Evolutionary conservation across 2,329 filamentous ascomycete species (phyloP), one percentile per base, ranked within the genome.

Genomic region (Aureobasidium namibiae): DNA sequence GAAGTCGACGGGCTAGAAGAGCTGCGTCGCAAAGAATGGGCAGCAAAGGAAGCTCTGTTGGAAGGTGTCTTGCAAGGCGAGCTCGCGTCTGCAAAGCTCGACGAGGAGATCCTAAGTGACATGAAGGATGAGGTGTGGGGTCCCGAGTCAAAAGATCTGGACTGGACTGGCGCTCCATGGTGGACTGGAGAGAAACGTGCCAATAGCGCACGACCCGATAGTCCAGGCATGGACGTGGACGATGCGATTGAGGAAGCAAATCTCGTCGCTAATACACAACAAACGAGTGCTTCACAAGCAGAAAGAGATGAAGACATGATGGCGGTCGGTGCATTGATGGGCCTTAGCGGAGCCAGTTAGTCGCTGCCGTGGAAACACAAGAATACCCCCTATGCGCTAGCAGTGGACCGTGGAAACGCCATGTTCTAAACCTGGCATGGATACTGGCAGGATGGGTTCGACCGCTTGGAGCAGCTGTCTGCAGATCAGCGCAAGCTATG

Each of bases 41-140:
- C 84, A 14, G 84, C 89, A 72, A 92, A 92, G 72, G 89, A 94
- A 72, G 80, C 89, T 31, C 72, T 92, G 18, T 73, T 94, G n/a
- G 83, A 89, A 60, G 89, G 90, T 67, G 80, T 87, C 33, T 80
- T 90, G 65, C 89, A 92, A 70, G 78, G 82, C 34, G 83, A 86
- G 69, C 85, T 86, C 75, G 82, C 85, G 65, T 59, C 61, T 29
- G 67, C 64, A 9, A 61, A 69, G 41, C 65, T 69, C 26, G 68
- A 68, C 24, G 69, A 72, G 14, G 34, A 69, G 3, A 64, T 72
- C 2, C 13, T 36, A 31, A 11, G 16, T 6, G 53, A 44, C 11
- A 56, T 57, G 54, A 46, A 57, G 29, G 54, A 34, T 6, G 54
- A 57, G 11, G 34, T 57, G 11, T 57, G 54, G 54, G 54, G 33